Conservation (phyloP, 1,284 basidiomycete species). For the Papiliotrema laurentii region DNA sequence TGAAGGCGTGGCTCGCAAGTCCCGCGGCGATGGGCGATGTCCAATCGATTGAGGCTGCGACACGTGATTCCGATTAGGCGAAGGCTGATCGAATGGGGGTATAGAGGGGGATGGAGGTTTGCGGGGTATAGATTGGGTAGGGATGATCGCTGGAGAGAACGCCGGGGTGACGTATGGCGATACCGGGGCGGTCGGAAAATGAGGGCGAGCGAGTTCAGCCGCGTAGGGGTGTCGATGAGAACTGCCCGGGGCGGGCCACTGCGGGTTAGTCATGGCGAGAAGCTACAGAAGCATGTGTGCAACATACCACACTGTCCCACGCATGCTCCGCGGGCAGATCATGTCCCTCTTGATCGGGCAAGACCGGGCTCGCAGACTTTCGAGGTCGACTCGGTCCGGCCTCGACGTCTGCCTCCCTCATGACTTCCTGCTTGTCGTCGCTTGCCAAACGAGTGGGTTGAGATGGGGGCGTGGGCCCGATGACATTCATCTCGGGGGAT, state of each 20-base stretch:
- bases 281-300: no score
- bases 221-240: slow-evolving; percentile 10
- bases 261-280: no score
- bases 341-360: slow-evolving; percentile 3
- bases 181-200: slow-evolving; percentile 37
- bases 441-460: slow-evolving; percentile 5
- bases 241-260: slow-evolving; percentile 39
- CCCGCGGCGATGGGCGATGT: neutral
- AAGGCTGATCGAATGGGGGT: slow-evolving; percentile 8
- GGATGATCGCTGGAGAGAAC: slow-evolving; percentile 35
- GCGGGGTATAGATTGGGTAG: slow-evolving; percentile 9
- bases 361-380: slow-evolving; percentile 5
- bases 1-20: slow-evolving; percentile 3
- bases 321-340: slow-evolving; percentile 24
- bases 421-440: slow-evolving; percentile 7
- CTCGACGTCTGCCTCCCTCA: no score
- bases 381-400: slow-evolving; percentile 11
- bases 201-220: slow-evolving; percentile 15
- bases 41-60: slow-evolving; percentile 9
- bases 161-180: slow-evolving; percentile 42
- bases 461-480: slow-evolving; percentile 24
- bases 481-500: slow-evolving; percentile 14
- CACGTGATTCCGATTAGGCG: slow-evolving; percentile 6
- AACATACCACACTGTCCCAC: slow-evolving; percentile 43
- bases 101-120: slow-evolving; percentile 14